These are phyloP conservation scores for Fusarium sp. DNA, from an alignment of 2,329 filamentous ascomycete species.

Conservation along the genomic window DNA sequence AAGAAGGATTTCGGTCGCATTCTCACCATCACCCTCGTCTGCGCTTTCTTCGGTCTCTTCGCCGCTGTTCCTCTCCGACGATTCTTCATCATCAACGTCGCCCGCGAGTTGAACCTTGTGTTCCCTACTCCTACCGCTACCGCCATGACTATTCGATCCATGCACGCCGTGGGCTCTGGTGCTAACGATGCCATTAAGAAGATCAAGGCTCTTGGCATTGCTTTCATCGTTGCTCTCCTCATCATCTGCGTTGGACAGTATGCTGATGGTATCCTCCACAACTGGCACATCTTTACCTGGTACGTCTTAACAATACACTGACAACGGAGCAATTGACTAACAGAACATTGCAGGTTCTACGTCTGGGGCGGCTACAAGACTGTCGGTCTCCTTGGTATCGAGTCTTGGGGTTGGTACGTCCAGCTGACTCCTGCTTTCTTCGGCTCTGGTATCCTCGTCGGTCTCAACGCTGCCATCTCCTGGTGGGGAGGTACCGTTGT, in stretches of 20 bases:
- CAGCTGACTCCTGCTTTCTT: slow-evolving; percentile 74
- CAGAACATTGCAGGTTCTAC: slow-evolving; percentile 57
- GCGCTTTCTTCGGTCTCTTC: slow-evolving; percentile 76
- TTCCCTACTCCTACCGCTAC: slow-evolving; percentile 74
- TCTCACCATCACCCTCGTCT: slow-evolving; percentile 72
- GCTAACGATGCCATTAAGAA: slow-evolving; percentile 68
- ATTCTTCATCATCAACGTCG: slow-evolving; percentile 78
- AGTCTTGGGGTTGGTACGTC: slow-evolving; percentile 75
- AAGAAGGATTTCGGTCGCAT: slow-evolving; percentile 71
- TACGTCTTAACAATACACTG: too few species aligned
- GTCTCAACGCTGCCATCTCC: slow-evolving; percentile 69
- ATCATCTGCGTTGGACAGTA: slow-evolving; percentile 73
- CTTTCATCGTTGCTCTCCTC: slow-evolving; percentile 66
- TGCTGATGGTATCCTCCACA: slow-evolving; percentile 72
- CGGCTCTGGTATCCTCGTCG: slow-evolving; percentile 67
- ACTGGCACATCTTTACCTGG: slow-evolving; percentile 69
- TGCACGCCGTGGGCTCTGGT: slow-evolving; percentile 70
- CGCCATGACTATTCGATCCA: slow-evolving; percentile 73
- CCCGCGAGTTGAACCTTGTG: slow-evolving; percentile 71
- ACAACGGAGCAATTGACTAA: too few species aligned
- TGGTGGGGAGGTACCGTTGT: slow-evolving; percentile 70
- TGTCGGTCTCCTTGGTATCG: slow-evolving; percentile 63
- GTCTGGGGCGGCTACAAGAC: slow-evolving; percentile 69
- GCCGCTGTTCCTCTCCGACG: slow-evolving; percentile 75
- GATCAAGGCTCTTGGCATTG: slow-evolving; percentile 67